Base-by-base conservation (phyloP, 2,329 filamentous ascomycete genomes). In the Diaporthe velutina region DNA sequence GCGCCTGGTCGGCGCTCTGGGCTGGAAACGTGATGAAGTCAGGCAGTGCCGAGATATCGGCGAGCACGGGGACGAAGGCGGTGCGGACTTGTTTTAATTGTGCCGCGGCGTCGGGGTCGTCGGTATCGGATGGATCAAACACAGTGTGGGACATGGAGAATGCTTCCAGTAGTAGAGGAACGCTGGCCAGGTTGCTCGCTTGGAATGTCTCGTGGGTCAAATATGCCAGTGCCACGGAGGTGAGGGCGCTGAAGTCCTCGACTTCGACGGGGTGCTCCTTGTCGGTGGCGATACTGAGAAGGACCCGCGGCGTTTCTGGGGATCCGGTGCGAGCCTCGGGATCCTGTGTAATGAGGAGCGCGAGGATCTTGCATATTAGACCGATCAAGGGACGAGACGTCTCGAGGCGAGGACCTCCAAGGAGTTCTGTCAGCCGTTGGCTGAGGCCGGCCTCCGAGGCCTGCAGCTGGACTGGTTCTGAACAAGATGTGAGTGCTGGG, bases 401-500 rank as follows among this genome's bases (percentile, higher is more conserved):
- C 25, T 81, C 80, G 28, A 89, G 80, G 8, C 83, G 83, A 0
- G 87, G 85, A 3, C 86, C 84, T 0, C 85, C 84, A 22, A 92
- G 82, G 22, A 91, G 83, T 15, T 83, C 79, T 50, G 90, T 82
- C 48, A 93, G 84, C 8, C 84, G 83, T 22, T 80, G 82, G 76
- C 86, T 90, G 30, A 93, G 82, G 5, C 83, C 82, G 4, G 86
- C 87, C 75, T 89, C 82, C 13, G 87, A 90, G 17, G 90, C 90
- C 12, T 89, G 86, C 19, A 83, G 80, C 77, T 93, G 91, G 22
- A 90, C 90, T 5, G 89, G 88, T 77, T 89, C 90, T 92, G 71
- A 25, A 76, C 33, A 28, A 15, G n/a, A 64, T 19, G 73, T 81
- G 57, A 82, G 79, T 64, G 28, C 38, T 35, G 7, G 28, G 68